Base-by-base conservation (phyloP, 2,329 filamentous ascomycete species). In the Colletotrichum paranaense region DNA sequence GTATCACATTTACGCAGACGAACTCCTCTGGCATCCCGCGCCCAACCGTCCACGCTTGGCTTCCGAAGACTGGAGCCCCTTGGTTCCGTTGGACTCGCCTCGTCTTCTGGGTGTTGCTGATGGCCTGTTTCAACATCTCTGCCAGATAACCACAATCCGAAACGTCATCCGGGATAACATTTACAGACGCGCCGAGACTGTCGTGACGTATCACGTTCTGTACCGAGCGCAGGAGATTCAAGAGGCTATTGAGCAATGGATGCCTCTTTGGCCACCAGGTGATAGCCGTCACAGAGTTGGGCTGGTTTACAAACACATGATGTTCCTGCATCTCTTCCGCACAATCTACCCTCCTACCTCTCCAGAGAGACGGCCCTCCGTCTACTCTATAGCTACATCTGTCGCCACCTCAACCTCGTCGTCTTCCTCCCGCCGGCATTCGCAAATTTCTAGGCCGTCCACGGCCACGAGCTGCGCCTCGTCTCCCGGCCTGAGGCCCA, bases 61-160 rank as follows among this genome's bases (percentile, higher is more conserved):
- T n/a, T 81, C 82, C 0, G 84, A 86, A 64, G 82, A 85, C 55
- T 88, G 86, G 85, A 79, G 82, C 42, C 82, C 85, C 2, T 75
- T 82, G 52, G 76, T 82, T 1, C 79, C 83, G 3, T 85, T 88
- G 32, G 81, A 87, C 22, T 83, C 86, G 0, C 85, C 88, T 5
- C 86, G 89, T n/a, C 86, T 97, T 5, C 86, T 97, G 6, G 95
- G 95, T 26, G 92, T 97, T 30, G 91, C 93, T 53, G 95, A 98
- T 78, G 94, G 94, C 1, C 86, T 98, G 2, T 95, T 97, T 79
- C 88, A 89, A 42, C 92, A 93, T 79, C 91, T 98, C 35, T 92
- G 92, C 8, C 91, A 94, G 78, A 96, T 97, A 73, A 95, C 94
- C 1, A 89, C 90, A 14, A 89, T 98, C 49, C 90, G 95, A 55